These are phyloP conservation scores for Metarhizium rileyi DNA, from an alignment of 2,329 filamentous ascomycete genomes.

Conservation along the genomic window DNA sequence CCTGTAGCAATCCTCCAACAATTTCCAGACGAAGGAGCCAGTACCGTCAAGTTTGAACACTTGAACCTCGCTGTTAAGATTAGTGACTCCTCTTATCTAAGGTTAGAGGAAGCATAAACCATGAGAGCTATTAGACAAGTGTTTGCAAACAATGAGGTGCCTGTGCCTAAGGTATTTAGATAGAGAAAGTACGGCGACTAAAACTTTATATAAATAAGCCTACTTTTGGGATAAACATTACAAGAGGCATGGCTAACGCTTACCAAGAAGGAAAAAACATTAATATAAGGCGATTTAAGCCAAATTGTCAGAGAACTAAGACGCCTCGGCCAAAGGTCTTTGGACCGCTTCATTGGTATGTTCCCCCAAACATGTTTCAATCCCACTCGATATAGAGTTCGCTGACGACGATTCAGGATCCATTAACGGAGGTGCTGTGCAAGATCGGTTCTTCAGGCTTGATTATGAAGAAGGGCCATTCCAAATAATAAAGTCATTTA, in stretches of 20 bases:
- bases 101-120: background rate
- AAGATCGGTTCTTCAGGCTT: slow-evolving; percentile 14
- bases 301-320: slow-evolving; percentile 5
- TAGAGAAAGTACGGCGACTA: background rate
- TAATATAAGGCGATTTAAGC: slow-evolving; percentile 8
- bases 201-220: slow-evolving; percentile 15
- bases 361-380: background rate
- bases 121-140: background rate
- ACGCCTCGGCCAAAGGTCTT: background rate
- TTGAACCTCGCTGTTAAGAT: background rate
- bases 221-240: slow-evolving; percentile 11
- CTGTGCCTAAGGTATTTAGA: background rate
- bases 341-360: background rate
- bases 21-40: background rate
- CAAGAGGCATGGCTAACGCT: slow-evolving; percentile 12
- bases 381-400: slow-evolving; percentile 1
- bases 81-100: background rate
- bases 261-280: slow-evolving; percentile 10
- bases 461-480: slow-evolving; percentile 14
- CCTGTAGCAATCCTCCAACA: background rate
- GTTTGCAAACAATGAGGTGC: background rate
- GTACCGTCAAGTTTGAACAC: background rate
- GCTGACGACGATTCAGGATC: slow-evolving; percentile 10
- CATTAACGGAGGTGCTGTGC: slow-evolving; percentile 12
- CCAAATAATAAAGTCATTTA: slow-evolving; percentile 10